Evolutionary conservation across 371 early-diverging fungal genomes (phyloP).

Genomic region (Sporodiniella umbellata): DNA sequence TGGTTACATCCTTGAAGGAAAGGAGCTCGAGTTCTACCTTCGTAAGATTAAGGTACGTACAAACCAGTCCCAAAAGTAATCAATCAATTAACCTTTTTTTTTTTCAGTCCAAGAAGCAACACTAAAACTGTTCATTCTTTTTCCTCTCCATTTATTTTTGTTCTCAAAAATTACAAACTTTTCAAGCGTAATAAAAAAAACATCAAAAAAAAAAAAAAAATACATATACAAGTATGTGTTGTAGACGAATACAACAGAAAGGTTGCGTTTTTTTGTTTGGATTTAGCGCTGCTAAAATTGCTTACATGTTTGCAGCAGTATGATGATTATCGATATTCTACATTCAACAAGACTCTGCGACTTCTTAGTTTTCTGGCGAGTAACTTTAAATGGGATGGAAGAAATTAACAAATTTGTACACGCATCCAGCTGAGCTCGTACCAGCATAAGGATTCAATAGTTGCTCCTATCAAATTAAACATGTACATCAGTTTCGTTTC

Average conservation of each 20-base stretch:
- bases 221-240: neutral
- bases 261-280: neutral
- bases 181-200: neutral
- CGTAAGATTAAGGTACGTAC: constrained; percentile 81
- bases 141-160: constrained; percentile 1
- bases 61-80: neutral
- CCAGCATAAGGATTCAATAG: too few relatives aligned
- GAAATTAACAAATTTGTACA: too few relatives aligned
- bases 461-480: too few relatives aligned
- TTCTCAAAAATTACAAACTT: constrained; percentile 2
- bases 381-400: too few relatives aligned
- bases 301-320: too few relatives aligned
- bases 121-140: constrained; percentile 11
- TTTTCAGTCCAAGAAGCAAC: constrained; percentile 29
- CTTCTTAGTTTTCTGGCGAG: too few relatives aligned
- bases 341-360: too few relatives aligned
- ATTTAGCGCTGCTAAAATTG: too few relatives aligned
- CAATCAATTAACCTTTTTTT: neutral
- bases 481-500: too few relatives aligned
- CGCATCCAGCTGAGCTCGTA: too few relatives aligned
- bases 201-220: neutral
- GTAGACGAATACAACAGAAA: neutral
- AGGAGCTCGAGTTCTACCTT: constrained; percentile 97
- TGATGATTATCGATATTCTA: too few relatives aligned
- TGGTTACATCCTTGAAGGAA: constrained; percentile 99